phyloP scores from a whole-genome alignment of 2,329 filamentous ascomycete genomes.

The Daldinia sp. region DNA sequence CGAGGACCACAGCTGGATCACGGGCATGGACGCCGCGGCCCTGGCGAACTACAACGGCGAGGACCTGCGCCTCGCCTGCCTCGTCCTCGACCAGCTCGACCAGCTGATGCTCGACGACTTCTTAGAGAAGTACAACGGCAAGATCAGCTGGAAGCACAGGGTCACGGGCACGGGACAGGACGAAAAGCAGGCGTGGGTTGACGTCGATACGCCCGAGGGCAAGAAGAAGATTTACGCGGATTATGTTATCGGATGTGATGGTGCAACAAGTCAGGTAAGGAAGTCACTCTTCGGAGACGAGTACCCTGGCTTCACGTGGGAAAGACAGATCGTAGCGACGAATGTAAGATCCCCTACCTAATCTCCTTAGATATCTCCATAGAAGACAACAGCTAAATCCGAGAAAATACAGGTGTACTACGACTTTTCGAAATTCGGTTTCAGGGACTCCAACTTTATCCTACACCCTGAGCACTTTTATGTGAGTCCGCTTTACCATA shows the following conservation, averaged over 20 bases:
- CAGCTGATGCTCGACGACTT: slow-evolving; percentile 59
- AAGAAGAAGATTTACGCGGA: slow-evolving; percentile 59
- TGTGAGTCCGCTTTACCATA: slow-evolving; percentile 47
- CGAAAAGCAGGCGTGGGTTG: slow-evolving; percentile 58
- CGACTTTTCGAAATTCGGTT: slow-evolving; percentile 67
- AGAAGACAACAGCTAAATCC: too few species aligned
- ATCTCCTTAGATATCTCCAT: too few species aligned
- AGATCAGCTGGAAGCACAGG: slow-evolving; percentile 60
- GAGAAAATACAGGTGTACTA: slow-evolving; percentile 65
- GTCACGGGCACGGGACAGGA: slow-evolving; percentile 63
- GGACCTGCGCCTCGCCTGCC: slow-evolving; percentile 57
- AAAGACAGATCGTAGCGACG: slow-evolving; percentile 71
- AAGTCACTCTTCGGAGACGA: slow-evolving; percentile 65
- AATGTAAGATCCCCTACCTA: slow-evolving; percentile 60
- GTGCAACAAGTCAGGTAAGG: slow-evolving; percentile 62
- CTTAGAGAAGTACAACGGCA: slow-evolving; percentile 51
- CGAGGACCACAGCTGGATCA: slow-evolving; percentile 53
- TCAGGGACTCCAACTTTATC: slow-evolving; percentile 69
- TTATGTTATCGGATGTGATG: slow-evolving; percentile 69
- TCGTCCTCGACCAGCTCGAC: slow-evolving; percentile 59
- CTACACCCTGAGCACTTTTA: slow-evolving; percentile 70
- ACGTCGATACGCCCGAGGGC: slow-evolving; percentile 56
- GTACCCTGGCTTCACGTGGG: slow-evolving; percentile 71
- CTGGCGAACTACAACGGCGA: slow-evolving; percentile 55
- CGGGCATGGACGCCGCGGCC: slow-evolving; percentile 53